These are phyloP conservation scores for Solanum hybrid DNA, from an alignment of 305 asterid genomes.

Conservation along the genomic window DNA sequence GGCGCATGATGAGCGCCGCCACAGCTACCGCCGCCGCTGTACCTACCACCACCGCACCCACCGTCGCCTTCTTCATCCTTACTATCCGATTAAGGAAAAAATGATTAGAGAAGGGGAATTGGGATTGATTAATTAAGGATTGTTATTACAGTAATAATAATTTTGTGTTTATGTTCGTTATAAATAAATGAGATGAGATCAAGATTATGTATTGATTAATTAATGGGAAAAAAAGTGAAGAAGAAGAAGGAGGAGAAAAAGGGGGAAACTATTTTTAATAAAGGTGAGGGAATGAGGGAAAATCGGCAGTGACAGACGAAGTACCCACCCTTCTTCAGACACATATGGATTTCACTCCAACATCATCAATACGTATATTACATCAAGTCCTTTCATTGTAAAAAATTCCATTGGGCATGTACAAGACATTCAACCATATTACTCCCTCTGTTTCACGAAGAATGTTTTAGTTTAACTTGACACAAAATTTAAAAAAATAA, in stretches of 20 bases:
- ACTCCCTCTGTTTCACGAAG: too few relatives aligned
- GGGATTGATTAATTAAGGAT: too few relatives aligned
- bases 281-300: conserved; percentile 10
- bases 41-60: conserved; percentile 18
- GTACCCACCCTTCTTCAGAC: neutral
- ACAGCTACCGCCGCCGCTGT: conserved; percentile 18
- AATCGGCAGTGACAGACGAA: neutral
- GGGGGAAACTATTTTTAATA: neutral
- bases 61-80: conserved; percentile 24
- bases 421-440: too few relatives aligned
- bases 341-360: neutral
- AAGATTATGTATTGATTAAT: neutral
- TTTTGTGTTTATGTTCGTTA: neutral
- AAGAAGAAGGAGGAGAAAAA: neutral
- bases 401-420: neutral
- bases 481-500: too few relatives aligned
- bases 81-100: neutral
- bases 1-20: conserved; percentile 18
- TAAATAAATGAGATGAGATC: neutral
- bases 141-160: neutral
- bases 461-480: too few relatives aligned
- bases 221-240: neutral
- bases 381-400: neutral
- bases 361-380: neutral
- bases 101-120: neutral